Percentiles rank a stretch among this genome's conserved stretches.
Conservation (phyloP, 2,329 filamentous ascomycete species). For the Cephalotrichum gorgonifer region DNA sequence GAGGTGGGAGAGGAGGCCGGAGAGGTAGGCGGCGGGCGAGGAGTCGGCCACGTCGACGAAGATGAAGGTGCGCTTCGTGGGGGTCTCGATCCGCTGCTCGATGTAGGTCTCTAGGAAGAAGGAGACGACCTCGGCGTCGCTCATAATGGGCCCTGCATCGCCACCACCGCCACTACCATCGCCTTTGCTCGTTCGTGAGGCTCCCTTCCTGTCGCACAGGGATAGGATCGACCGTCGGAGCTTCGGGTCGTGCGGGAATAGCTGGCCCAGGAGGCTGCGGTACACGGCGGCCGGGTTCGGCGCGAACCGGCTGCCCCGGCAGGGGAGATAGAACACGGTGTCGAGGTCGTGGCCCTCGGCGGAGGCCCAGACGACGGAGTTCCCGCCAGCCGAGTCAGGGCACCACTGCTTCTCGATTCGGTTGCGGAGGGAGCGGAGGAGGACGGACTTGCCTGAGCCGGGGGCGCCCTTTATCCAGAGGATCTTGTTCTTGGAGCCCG, state of each 20-base stretch:
- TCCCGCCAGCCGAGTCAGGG: slow-evolving; percentile 11
- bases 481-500: slow-evolving; percentile 15
- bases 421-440: slow-evolving; percentile 16
- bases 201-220: slow-evolving; percentile 9
- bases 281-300: slow-evolving; percentile 14
- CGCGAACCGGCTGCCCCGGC: slow-evolving; percentile 2
- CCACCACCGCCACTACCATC: not conserved
- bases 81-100: slow-evolving; percentile 14
- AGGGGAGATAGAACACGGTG: slow-evolving; percentile 10
- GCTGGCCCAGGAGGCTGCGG: slow-evolving; percentile 17
- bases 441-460: slow-evolving; percentile 19
- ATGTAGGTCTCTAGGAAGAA: slow-evolving; percentile 22
- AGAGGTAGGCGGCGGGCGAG: slow-evolving; percentile 13
- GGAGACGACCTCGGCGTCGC: slow-evolving; percentile 17
- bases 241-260: slow-evolving; percentile 17
- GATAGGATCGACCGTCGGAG: slow-evolving; percentile 16
- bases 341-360: slow-evolving; percentile 14
- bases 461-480: slow-evolving; percentile 20
- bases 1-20: slow-evolving; percentile 16
- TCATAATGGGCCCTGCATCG: slow-evolving; percentile 6
- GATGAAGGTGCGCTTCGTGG: slow-evolving; percentile 17
- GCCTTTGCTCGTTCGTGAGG: too few relatives aligned
- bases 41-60: slow-evolving; percentile 20
- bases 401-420: slow-evolving; percentile 17
- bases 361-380: slow-evolving; percentile 14